Evolutionary conservation across 345 rosid species (phyloP), one percentile per base, ranked within the genome.

Genomic region (Gossypium raimondii): DNA sequence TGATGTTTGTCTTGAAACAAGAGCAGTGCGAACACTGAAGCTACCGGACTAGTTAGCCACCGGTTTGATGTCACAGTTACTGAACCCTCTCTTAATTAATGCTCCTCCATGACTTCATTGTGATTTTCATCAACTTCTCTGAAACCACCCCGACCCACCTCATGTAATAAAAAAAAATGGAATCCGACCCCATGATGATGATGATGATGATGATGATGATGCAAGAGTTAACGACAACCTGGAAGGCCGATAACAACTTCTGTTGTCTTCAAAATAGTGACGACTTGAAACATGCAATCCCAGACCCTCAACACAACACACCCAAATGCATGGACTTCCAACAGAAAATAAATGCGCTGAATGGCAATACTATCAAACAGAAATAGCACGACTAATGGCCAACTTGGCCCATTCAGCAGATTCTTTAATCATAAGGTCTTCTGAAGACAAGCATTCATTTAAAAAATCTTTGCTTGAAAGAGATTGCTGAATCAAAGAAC

Each of bases 351-450:
- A 27, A 82, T 20, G 52, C 9, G 47, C 14, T 34, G 70, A 60
- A 2, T 52, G 73, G 45, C 70, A 80, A 81, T 68, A 75, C 67
- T 80, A 80, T 90, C 88, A 90, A 80, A 87, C 89, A 76, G 92
- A 88, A 55, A 87, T 87, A 73, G 92, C 89, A 76, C 92, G 90
- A 69, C 81, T 83, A 67, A 90, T 90, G 81, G 91, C 91, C 83
- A 85, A 83, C 81, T 85, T 90, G 65, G 92, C 90, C 94, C 94
- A 90, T 78, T 90, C 86, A 25, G 88, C 88, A 75, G 88, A 85
- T 79, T 85, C 88, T 83, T 89, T 89, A 67, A 89, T 85, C 84
- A 87, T 84, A 79, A 79, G 88, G 74, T 90, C 94, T 7, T 90
- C 90, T 29, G 92, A 90, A 29, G 88, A 83, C 78, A 90, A 81